Base-by-base conservation (phyloP, 768 basidiomycete genomes). In the Crepidotus variabilis region DNA sequence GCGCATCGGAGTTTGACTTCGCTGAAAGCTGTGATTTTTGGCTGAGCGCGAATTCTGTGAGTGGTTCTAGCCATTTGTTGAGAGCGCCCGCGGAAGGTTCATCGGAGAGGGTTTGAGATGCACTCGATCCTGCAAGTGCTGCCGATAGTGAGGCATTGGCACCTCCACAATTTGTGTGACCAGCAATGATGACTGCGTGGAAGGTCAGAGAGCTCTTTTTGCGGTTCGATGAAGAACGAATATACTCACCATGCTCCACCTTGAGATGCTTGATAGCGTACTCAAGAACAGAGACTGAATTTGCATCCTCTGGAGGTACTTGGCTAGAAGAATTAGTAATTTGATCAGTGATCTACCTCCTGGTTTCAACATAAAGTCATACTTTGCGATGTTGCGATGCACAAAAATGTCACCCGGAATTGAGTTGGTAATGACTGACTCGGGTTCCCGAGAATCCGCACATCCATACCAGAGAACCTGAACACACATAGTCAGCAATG, bases 361-460 rank as follows among this genome's bases (percentile, higher is more conserved):
- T 34, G n/a, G 50, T 43, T 18, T 57, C n/a, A 46, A 16, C 55
- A 22, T 23, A 23, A 45, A 28, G 24, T 71, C 85, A 50, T 62
- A 90, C 86, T 94, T 93, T 54, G 90, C 92, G 61, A 94, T 85
- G 69, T 93, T 93, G 47, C 92, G 76, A 69, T 91, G 84, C 21
- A 86, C 83, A 62, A 94, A 93, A 57, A 89, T 80, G 45, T 86
- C 85, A 54, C 91, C 92, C 0, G 92, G 92, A 57, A 76, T 75
- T 5, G 80, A 74, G 18, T 73, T 79, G 33, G 82, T 83, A 49
- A 88, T 71, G 60, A 88, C 83, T 32, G 81, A 82, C 68, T 92
- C 90, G 18, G 89, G 89, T 2, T 91, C 87, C 57, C 92, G 77
- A 6, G 90, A 92, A 68, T 94, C 92, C 24, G 90, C 78, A 68